phyloP scores from a whole-genome alignment of 805 yeast species.

The Teunomyces barrocoloradensis region DNA sequence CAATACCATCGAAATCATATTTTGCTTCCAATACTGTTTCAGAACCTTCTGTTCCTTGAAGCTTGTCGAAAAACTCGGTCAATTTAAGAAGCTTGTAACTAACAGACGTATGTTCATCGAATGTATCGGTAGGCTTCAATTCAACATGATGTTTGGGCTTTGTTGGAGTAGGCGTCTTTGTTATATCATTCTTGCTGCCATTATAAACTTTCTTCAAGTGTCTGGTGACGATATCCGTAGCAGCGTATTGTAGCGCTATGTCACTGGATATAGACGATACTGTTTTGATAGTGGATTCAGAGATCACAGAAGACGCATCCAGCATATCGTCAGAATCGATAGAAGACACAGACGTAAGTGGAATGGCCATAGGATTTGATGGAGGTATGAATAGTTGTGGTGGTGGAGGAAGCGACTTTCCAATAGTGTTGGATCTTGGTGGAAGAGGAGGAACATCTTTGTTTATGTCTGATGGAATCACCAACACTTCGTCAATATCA shows the following conservation, averaged over 20 bases:
- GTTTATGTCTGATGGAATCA: conserved; percentile 3
- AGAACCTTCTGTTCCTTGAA: conserved; percentile 3
- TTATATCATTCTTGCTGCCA: conserved; percentile 32
- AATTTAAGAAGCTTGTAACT: conserved; percentile 26
- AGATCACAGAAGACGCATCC: conserved; percentile 11
- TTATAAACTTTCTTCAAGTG: conserved; percentile 30
- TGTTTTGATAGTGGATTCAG: conserved; percentile 10
- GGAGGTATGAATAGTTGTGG: conserved; percentile 6
- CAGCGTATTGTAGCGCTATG: conserved; percentile 10
- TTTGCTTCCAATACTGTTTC: conserved; percentile 14
- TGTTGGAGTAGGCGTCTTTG: conserved; percentile 24
- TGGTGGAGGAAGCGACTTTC: conserved; percentile 1
- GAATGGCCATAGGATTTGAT: background rate
- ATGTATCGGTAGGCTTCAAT: conserved; percentile 7
- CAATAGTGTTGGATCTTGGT: conserved; percentile 7
- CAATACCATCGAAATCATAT: conserved; percentile 27
- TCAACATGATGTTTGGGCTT: conserved; percentile 8
- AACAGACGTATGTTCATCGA: conserved; percentile 17
- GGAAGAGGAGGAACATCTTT: conserved; percentile 2
- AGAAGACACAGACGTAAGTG: background rate
- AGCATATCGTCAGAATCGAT: conserved; percentile 11
- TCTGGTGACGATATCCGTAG: conserved; percentile 17
- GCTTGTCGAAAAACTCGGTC: conserved; percentile 19
- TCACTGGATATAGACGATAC: conserved; percentile 18
- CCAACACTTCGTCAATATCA: conserved; percentile 5